These are phyloP conservation scores for Exophiala xenobiotica DNA, from an alignment of 2,329 filamentous ascomycete species.

Conservation along the genomic window DNA sequence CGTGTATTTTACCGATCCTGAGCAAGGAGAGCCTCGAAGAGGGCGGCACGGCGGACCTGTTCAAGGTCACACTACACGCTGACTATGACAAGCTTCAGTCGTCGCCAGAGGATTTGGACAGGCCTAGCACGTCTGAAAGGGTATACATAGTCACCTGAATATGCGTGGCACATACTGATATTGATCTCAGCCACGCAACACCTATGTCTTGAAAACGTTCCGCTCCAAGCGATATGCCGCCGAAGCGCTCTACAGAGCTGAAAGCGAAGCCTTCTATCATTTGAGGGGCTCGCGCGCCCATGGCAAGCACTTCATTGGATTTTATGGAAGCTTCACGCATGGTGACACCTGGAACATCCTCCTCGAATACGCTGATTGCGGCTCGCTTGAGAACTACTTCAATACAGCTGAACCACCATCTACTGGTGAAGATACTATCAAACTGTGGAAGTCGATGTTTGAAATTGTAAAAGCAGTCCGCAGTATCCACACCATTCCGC, in stretches of 20 bases:
- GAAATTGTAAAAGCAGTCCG: constrained; percentile 33
- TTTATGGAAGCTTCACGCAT: constrained; percentile 25
- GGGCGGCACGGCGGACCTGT: constrained; percentile 26
- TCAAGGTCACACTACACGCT: constrained; percentile 31
- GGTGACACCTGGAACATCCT: constrained; percentile 34
- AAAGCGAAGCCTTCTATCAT: constrained; percentile 32
- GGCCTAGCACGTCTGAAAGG: neutral
- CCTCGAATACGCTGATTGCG: constrained; percentile 39
- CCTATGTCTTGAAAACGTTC: constrained; percentile 34
- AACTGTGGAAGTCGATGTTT: constrained; percentile 37
- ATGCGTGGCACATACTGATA: neutral
- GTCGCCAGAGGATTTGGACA: neutral
- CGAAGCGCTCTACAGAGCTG: constrained; percentile 28
- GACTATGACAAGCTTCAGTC: constrained; percentile 30
- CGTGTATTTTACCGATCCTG: constrained; percentile 33
- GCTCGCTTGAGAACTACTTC: constrained; percentile 37
- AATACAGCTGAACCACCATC: constrained; percentile 28
- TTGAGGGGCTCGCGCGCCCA: constrained; percentile 6
- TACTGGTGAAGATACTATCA: constrained; percentile 32
- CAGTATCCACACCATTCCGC: constrained; percentile 21
- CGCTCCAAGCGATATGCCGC: constrained; percentile 13
- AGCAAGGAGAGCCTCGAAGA: constrained; percentile 19
- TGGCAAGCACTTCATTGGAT: constrained; percentile 13
- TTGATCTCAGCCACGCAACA: neutral
- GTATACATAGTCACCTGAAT: neutral